Percentiles rank a stretch among this genome's conserved stretches.
phyloP scores from a whole-genome alignment of 805 yeast species.

The Metschnikowia drakensbergensis region DNA sequence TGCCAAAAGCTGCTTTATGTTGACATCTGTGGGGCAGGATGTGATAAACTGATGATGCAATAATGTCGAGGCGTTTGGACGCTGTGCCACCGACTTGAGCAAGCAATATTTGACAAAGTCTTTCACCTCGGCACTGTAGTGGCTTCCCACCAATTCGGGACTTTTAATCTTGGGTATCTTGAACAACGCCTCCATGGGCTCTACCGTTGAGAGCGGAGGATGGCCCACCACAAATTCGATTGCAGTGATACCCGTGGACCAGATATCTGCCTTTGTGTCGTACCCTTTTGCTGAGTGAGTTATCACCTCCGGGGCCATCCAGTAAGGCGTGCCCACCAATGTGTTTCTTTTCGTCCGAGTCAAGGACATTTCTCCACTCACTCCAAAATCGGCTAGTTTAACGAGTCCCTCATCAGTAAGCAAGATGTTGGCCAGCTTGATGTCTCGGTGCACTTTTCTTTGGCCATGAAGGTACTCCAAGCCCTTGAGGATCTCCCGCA shows the following conservation, averaged over 20 bases:
- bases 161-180: slow-evolving; percentile 64
- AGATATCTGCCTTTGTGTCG: slow-evolving; percentile 84
- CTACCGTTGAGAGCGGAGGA: slow-evolving; percentile 72
- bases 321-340: slow-evolving; percentile 92
- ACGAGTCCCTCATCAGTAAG: slow-evolving; percentile 65
- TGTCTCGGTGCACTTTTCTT: slow-evolving; percentile 80
- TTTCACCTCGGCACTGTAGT: slow-evolving; percentile 49
- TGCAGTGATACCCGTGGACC: slow-evolving; percentile 94
- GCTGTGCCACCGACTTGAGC: slow-evolving; percentile 55
- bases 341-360: slow-evolving; percentile 56
- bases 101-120: slow-evolving; percentile 68
- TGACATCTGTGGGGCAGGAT: slow-evolving; percentile 13
- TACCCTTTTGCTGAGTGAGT: slow-evolving; percentile 50
- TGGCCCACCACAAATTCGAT: slow-evolving; percentile 79
- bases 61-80: slow-evolving; percentile 61
- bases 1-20: slow-evolving; percentile 9
- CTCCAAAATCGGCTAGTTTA: slow-evolving; percentile 92
- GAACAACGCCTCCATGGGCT: slow-evolving; percentile 74
- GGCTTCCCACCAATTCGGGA: slow-evolving; percentile 49
- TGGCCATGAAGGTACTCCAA: slow-evolving; percentile 72
- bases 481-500: slow-evolving; percentile 64
- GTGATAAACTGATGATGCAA: slow-evolving; percentile 52
- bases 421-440: slow-evolving; percentile 84
- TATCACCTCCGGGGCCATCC: slow-evolving; percentile 99
- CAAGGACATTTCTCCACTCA: slow-evolving; percentile 71